Conservation (phyloP, 192 early-diverging fungal species). For the Geranomyces variabilis region DNA sequence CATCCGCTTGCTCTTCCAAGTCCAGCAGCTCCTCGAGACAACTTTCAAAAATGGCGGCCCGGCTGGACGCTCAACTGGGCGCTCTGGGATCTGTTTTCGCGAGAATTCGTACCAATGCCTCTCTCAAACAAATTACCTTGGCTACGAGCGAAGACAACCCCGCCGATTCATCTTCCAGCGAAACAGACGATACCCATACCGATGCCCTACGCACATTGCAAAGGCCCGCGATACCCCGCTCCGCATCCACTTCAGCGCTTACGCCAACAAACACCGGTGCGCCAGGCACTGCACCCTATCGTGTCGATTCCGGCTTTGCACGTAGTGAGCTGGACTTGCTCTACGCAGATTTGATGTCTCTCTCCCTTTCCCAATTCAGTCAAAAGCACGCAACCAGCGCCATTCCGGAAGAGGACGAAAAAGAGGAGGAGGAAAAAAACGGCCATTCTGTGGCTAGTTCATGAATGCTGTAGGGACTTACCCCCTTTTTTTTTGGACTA, state of each 20-base stretch:
- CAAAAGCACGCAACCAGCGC: constrained; percentile 7
- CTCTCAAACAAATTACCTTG: neutral
- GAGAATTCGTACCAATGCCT: neutral
- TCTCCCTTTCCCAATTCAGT: neutral
- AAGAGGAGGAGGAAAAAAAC: neutral
- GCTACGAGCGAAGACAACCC: neutral
- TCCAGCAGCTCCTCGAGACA: neutral
- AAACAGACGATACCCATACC: neutral
- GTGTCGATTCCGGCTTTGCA: constrained; percentile 2
- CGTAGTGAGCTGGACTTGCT: constrained; percentile 9
- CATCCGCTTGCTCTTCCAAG: no score
- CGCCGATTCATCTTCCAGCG: neutral
- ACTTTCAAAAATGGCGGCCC: neutral
- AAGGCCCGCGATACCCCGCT: neutral
- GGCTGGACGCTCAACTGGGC: neutral
- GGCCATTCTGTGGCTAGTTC: no score
- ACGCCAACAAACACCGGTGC: neutral
- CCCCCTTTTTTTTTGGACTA: no score
- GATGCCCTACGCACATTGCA: neutral
- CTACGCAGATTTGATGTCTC: neutral
- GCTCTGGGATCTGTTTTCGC: constrained; percentile 2
- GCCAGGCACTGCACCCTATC: neutral
- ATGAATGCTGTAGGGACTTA: no score
- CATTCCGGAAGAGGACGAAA: neutral
- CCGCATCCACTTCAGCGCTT: no score